Conservation (phyloP, 1,284 basidiomycete species). For the Ustilago tritici region DNA sequence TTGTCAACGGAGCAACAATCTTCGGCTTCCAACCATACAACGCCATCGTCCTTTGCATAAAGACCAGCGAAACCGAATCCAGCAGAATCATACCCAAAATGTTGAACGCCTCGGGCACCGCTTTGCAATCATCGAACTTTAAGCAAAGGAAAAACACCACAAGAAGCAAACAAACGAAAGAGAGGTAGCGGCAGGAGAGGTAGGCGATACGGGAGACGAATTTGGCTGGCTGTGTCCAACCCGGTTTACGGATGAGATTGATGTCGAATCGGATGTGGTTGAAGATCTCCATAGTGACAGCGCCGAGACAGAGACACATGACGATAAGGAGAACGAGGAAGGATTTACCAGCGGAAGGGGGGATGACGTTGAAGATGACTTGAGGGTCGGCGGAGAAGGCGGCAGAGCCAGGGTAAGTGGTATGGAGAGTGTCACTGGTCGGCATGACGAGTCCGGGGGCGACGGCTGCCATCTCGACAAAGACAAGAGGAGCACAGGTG, state of each 20-base stretch:
- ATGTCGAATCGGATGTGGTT: constrained; percentile 43
- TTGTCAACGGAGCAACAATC: constrained; percentile 27
- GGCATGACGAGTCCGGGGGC: not conserved
- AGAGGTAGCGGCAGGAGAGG: constrained; percentile 30
- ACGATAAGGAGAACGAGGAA: constrained; percentile 33
- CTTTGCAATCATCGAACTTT: constrained; percentile 28
- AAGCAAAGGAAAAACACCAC: constrained; percentile 25
- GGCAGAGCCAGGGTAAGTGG: constrained; percentile 6
- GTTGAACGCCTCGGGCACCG: constrained; percentile 33
- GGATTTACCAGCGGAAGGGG: constrained; percentile 19
- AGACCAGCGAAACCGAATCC: constrained; percentile 34
- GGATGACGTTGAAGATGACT: constrained; percentile 46
- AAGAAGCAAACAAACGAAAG: constrained; percentile 17
- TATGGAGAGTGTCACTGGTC: constrained; percentile 8
- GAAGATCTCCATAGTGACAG: constrained; percentile 32
- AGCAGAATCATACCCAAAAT: constrained; percentile 28
- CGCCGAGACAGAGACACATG: constrained; percentile 43
- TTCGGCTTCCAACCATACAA: constrained; percentile 37
- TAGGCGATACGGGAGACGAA: constrained; percentile 38
- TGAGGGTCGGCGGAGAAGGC: constrained; percentile 9
- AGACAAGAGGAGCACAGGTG: not conserved
- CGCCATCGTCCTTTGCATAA: constrained; percentile 46
- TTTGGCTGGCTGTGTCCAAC: constrained; percentile 43
- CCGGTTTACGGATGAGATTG: constrained; percentile 33
- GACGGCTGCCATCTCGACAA: constrained; percentile 2